Evolutionary conservation across 768 basidiomycete genomes (phyloP), one percentile per base, ranked within the genome.

Genomic region (Postia placenta): DNA sequence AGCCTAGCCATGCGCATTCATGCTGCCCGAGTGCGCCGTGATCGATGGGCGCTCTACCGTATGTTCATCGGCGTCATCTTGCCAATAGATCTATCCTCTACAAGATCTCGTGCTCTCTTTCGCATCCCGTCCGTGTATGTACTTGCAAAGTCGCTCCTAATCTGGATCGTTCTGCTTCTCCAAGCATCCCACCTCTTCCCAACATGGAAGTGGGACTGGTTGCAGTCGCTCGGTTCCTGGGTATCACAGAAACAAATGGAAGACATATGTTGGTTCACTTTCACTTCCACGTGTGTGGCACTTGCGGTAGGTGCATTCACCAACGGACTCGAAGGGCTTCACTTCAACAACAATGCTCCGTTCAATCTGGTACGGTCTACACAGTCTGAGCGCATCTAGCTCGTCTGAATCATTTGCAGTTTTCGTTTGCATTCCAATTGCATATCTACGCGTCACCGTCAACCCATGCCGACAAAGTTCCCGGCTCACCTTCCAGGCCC

Each of bases 361-460:
- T 87, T 87, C 63, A 88, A 88, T 56, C 60, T 89, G 54, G 87
- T 88, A 58, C 35, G 83, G 69, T 39, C n/a, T 27, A 38, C 52
- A 14, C n/a, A n/a, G n/a, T n/a, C n/a, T n/a, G n/a, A n/a, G n/a
- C n/a, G n/a, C n/a, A n/a, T n/a, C n/a, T n/a, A n/a, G n/a, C n/a
- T n/a, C n/a, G n/a, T 24, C 48, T 56, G 5, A 47, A 38, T 35
- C 42, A 38, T 30, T 42, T 36, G 9, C 54, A 87, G 86, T 79
- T 88, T 53, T 85, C 83, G 19, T 90, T 88, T 56, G 80, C 85
- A 1, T 87, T 88, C 63, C 71, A 87, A 26, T 65, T 90, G 17
- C 82, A 89, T 53, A 74, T 87, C 6, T 88, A 87, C 66, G 78
- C 84, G 0, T 80, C 81, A 1, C 82, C 84, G 0, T 58, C 80